Base-by-base conservation (phyloP, 768 basidiomycete species). In the Suillus luteus region DNA sequence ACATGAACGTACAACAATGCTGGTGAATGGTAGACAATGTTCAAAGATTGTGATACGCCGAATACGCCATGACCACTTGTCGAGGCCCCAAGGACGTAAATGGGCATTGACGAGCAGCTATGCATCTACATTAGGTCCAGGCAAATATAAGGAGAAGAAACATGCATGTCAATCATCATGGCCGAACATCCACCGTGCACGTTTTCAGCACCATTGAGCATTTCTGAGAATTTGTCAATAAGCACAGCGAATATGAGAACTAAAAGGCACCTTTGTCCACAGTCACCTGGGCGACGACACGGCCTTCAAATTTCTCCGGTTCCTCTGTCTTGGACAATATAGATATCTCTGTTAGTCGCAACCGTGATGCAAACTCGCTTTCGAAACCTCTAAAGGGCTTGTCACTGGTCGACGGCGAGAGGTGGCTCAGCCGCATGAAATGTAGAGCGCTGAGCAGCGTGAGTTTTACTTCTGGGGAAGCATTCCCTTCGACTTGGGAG, bases 111-210 rank as follows among this genome's bases (percentile, higher is more conserved):
- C 6, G 86, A 84, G 60, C 86, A 85, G 24, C 85, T 86, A 54
- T 1, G 24, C 0, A 41, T 14, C 44, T n/a, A 41, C 22, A 59
- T 40, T 52, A 61, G 6, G 19, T 55, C 2, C 35, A 33, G 11
- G 11, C 7, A 37, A 41, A 66, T 33, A 55, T 7, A 33, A 46
- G 35, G 8, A 57, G n/a, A 33, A 60, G 37, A 55, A 19, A 77
- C 81, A 35, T 52, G 83, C 86, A 80, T 67, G 71, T 87, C 86
- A 46, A 86, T 79, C 5, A 88, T 71, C 60, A 82, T 78, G 0
- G 83, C 85, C 2, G 82, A 78, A 66, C 86, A 87, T 22, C 80
- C 85, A 33, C 86, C 86, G 55, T 88, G 86, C 1, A 87, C 67
- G 48, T 71, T 78, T n/a, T 79, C 78, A 4, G 55, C 66, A 22